A percentile compares a stretch with the other conserved stretches of the same genome.
Evolutionary conservation across 495 filamentous ascomycete genomes (phyloP).

Genomic region (Ramalina intermedia): DNA sequence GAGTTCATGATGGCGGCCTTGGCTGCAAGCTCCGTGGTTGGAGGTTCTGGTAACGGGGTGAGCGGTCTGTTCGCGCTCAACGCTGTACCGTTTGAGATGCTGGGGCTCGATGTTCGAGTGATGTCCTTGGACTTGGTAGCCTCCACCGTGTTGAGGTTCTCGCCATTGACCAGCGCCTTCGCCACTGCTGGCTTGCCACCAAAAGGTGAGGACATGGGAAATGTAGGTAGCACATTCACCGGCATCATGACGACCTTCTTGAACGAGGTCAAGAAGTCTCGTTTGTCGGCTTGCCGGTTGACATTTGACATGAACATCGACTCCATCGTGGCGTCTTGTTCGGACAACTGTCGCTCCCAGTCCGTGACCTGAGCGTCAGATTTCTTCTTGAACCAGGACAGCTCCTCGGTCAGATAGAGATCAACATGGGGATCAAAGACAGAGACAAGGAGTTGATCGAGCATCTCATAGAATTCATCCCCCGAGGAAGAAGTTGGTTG

Average conservation of each 20-base stretch:
- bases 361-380: conserved; percentile 63
- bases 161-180: conserved; percentile 19
- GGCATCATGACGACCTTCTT: conserved; percentile 99
- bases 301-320: conserved; percentile 91
- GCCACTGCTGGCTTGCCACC: conserved; percentile 30
- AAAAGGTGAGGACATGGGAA: conserved; percentile 42
- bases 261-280: conserved; percentile 90
- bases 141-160: conserved; percentile 33
- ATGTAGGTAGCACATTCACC: conserved; percentile 65
- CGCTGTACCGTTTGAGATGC: conserved; percentile 18
- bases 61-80: conserved; percentile 21
- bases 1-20: conserved; percentile 96
- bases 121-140: conserved; percentile 7
- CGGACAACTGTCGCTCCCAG: conserved; percentile 85
- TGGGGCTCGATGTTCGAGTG: conserved; percentile 31
- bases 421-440: conserved; percentile 88
- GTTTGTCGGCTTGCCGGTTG: conserved; percentile 87
- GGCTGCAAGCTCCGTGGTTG: conserved; percentile 82
- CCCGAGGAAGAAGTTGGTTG: conserved; percentile 45
- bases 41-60: conserved; percentile 47
- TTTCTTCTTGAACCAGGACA: conserved; percentile 64
- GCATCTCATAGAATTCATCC: conserved; percentile 38
- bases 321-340: conserved; percentile 80
- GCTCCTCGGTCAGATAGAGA: conserved; percentile 82
- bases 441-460: conserved; percentile 44